Percentiles rank a stretch among this genome's conserved stretches.
Conservation (phyloP, 108 stramenopile species). For the Bacterosira constricta region DNA sequence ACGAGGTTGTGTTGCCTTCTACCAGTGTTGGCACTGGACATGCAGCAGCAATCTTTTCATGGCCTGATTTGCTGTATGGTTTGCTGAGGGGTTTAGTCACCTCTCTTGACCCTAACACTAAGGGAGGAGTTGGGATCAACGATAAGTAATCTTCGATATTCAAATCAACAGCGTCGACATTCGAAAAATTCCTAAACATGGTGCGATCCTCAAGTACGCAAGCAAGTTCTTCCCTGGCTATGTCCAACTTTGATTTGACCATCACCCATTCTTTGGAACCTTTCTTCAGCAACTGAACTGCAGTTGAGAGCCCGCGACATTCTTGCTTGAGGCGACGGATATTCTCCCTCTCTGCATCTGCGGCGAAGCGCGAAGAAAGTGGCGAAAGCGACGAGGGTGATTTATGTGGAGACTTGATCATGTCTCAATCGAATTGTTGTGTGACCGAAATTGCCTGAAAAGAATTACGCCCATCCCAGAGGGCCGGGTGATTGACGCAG, state of each 20-base stretch:
- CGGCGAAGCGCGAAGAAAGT: conserved; percentile 13
- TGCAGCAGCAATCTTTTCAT: too few relatives aligned
- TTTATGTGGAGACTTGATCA: not conserved
- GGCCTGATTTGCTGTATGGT: not conserved
- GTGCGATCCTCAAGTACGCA: conserved; percentile 14
- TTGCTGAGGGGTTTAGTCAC: not conserved
- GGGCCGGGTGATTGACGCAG: too few relatives aligned
- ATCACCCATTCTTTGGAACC: conserved; percentile 10
- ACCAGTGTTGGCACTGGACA: not conserved
- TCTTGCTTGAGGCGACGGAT: conserved; percentile 17
- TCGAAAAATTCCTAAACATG: not conserved
- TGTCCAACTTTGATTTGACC: conserved; percentile 13
- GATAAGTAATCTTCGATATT: not conserved
- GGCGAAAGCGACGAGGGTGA: conserved; percentile 17
- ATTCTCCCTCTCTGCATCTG: conserved; percentile 10
- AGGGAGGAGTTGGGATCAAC: not conserved
- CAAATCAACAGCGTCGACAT: not conserved
- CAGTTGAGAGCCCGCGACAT: not conserved
- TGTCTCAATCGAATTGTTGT: too few relatives aligned
- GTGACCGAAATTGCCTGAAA: not conserved
- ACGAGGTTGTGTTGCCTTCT: not conserved
- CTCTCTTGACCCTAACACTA: too few relatives aligned
- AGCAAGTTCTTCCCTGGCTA: conserved; percentile 21
- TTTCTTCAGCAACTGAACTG: conserved; percentile 3
- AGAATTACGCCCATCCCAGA: too few relatives aligned